A percentile compares a stretch with the other conserved stretches of the same genome.
Conservation (phyloP, 768 basidiomycete genomes). For the Hirschioporus abietinus region DNA sequence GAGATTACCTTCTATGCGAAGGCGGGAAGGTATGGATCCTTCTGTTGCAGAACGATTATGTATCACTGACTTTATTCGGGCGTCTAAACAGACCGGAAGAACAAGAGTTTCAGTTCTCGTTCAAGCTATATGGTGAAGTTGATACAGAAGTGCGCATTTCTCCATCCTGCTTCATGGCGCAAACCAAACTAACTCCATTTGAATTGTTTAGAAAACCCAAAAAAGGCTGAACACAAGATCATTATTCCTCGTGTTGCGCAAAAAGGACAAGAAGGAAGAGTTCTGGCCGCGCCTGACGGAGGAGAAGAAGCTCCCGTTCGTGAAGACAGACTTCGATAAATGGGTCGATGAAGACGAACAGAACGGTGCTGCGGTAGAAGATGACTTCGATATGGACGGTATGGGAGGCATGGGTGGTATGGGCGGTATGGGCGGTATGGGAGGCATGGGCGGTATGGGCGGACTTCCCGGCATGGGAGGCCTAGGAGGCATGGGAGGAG, state of each 20-base stretch:
- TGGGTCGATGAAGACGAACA: conserved; percentile 99
- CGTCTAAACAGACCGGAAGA: conserved; percentile 36
- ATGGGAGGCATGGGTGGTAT: conserved; percentile 35
- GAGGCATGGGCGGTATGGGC: conserved; percentile 44
- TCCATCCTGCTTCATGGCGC: neutral
- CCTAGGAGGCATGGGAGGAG: conserved; percentile 35
- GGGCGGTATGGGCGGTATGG: conserved; percentile 31
- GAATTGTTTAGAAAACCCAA: conserved; percentile 43
- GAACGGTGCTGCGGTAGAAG: conserved; percentile 46
- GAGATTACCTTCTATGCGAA: conserved; percentile 60
- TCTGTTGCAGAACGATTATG: neutral
- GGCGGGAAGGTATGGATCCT: conserved; percentile 50
- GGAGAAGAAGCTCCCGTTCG: conserved; percentile 75
- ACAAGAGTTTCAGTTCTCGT: conserved; percentile 66
- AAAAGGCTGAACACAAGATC: conserved; percentile 63
- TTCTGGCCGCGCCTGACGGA: conserved; percentile 94
- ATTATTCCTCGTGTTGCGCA: conserved; percentile 65
- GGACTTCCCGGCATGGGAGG: conserved; percentile 43
- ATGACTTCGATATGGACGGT: conserved; percentile 38
- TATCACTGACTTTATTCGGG: conserved; percentile 19
- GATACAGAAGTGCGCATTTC: conserved; percentile 59
- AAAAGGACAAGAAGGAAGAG: conserved; percentile 69
- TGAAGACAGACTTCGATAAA: conserved; percentile 94
- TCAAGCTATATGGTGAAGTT: conserved; percentile 74
- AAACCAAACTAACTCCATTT: conserved; percentile 6